These are phyloP conservation scores for Russula vinacea DNA, from an alignment of 768 basidiomycete genomes.

Conservation along the genomic window DNA sequence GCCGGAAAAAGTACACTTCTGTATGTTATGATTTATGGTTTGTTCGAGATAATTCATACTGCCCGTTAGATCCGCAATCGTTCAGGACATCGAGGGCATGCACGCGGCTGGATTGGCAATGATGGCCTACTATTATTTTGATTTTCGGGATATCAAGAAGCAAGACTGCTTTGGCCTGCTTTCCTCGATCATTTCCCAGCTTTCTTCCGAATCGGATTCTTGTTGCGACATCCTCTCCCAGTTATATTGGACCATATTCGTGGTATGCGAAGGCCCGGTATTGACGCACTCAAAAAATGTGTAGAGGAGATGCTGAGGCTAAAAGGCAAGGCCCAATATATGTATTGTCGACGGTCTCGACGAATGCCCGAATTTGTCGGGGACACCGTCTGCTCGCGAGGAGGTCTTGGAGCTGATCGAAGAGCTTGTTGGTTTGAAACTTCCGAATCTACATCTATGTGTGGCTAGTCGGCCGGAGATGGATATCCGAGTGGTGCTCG, in stretches of 20 bases:
- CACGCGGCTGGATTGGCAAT: constrained; percentile 3
- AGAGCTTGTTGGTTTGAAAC: neutral
- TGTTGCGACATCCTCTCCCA: neutral
- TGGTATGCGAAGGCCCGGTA: neutral
- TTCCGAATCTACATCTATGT: neutral
- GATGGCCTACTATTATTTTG: constrained; percentile 16
- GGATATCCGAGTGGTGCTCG: neutral
- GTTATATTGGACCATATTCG: neutral
- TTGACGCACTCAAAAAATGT: neutral
- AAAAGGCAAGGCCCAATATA: neutral
- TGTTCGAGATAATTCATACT: neutral
- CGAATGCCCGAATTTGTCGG: neutral
- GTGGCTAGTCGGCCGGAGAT: neutral
- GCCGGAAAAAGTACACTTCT: constrained; percentile 11
- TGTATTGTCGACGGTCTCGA: constrained; percentile 13
- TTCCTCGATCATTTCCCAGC: constrained; percentile 4
- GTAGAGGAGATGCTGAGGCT: neutral
- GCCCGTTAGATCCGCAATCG: neutral
- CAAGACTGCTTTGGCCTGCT: constrained; percentile 10
- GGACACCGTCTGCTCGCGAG: neutral
- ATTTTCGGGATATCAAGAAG: constrained; percentile 12
- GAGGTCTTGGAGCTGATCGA: neutral
- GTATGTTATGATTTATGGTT: neutral
- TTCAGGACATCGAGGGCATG: neutral
- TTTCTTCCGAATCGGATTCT: constrained; percentile 1